Evolutionary conservation across 768 basidiomycete genomes (phyloP), one percentile per base, ranked within the genome.

Genomic region (Rhizopogon salebrosus): DNA sequence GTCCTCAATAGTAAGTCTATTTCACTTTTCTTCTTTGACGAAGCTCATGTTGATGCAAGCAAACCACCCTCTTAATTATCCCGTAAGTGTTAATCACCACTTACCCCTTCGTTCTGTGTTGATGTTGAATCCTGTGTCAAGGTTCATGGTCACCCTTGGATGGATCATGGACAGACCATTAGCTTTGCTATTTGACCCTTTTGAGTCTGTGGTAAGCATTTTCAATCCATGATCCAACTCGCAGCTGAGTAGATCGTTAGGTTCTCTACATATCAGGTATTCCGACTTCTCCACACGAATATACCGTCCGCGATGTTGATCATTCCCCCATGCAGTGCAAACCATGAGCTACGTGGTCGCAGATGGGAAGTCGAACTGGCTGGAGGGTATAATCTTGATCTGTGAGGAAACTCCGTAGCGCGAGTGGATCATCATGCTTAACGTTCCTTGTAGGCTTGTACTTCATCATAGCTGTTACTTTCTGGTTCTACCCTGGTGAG

Each of bases 171-270:
- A 83, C 50, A 93, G 92, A 62, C 88, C 89, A 9, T 64, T 89
- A 49, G 84, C 84, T 14, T 73, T 95, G 51, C 75, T 94, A 34
- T 95, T 95, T 62, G 94, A 95, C 65, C 89, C 92, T 2, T 94
- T 88, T 64, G 89, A 95, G 72, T 87, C 88, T 1, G 73, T 95
- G 41, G 83, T 83, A 38, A 59, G 75, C 46, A 65, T 64, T 4
- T 35, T 22, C 9, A 38, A 20, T 41, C 6, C 9, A 6, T 29
- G 3, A 23, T 50, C 26, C 4, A 27, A 6, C 26, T 8, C 14
- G 1, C 26, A 37, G 41, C 52, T 70, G 14, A 66, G 34, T 52
- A 31, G 9, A 10, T 45, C 41, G 7, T 9, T 52, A 67, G 67
- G 68, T 73, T 23, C 63, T 72, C 4, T 75, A 74, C 49, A 62